Conservation (phyloP, 1,284 basidiomycete genomes). For the Laetiporus sulphureus region DNA sequence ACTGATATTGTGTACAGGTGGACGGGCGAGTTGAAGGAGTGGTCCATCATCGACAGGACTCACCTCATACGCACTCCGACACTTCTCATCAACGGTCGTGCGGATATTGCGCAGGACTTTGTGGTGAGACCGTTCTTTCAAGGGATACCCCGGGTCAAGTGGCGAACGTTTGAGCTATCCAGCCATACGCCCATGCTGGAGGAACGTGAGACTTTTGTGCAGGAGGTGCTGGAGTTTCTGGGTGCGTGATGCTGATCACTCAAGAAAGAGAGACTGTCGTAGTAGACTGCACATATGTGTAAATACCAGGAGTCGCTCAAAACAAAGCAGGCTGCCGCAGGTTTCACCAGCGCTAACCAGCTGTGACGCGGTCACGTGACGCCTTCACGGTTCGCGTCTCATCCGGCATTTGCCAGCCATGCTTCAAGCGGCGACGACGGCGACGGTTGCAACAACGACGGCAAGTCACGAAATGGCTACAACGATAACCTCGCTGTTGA, state of each 20-base stretch:
- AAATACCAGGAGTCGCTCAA: too few relatives aligned
- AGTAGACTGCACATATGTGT: too few relatives aligned
- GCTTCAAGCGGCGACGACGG: too few relatives aligned
- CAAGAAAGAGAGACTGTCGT: too few relatives aligned
- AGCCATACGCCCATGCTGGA: constrained; percentile 26
- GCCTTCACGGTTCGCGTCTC: too few relatives aligned
- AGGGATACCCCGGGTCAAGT: constrained; percentile 20
- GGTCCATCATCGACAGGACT: constrained; percentile 23
- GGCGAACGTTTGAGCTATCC: constrained; percentile 22
- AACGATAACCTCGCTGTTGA: constrained; percentile 53
- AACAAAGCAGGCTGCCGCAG: too few relatives aligned
- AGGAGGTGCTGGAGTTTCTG: constrained; percentile 22
- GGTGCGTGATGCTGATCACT: neutral
- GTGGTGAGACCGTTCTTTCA: constrained; percentile 22
- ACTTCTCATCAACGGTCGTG: constrained; percentile 25
- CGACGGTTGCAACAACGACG: too few relatives aligned
- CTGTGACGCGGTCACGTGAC: too few relatives aligned
- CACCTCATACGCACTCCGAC: constrained; percentile 23
- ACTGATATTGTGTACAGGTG: constrained; percentile 25
- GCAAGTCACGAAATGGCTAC: too few relatives aligned
- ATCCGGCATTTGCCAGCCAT: too few relatives aligned
- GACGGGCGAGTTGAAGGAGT: constrained; percentile 16
- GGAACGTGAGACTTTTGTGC: constrained; percentile 22
- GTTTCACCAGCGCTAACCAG: too few relatives aligned
- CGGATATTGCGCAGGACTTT: constrained; percentile 22